Evolutionary conservation across 192 early-diverging fungal genomes (phyloP), one percentile per base, ranked within the genome.

Genomic region (Pilobolus umbonatus): DNA sequence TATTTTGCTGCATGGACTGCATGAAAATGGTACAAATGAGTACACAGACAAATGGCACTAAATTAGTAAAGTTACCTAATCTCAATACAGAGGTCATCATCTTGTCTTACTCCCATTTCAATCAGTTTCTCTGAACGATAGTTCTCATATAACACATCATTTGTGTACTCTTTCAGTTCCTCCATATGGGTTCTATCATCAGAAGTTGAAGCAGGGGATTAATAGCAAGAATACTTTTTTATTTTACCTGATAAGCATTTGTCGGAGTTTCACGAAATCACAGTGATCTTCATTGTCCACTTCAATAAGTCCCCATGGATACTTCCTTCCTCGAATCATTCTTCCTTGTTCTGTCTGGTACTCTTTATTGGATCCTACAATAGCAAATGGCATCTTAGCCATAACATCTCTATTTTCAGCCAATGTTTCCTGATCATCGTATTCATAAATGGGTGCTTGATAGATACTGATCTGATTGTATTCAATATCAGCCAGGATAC

Each of bases 211-310:
- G 21, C 50, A 19, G 25, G 7, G 26, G n/a, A 39, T 55, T 38
- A 32, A 43, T 43, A 4, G 9, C 17, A 34, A 6, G 44, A 40
- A 24, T 15, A 52, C 38, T n/a, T 26, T 25, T 44, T 2, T 29
- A 17, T 32, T n/a, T n/a, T 61, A 71, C 69, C 89, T 81, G 64
- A 90, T 79, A 6, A 92, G 68, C 87, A 93, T 88, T 76, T 98
- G 90, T 59, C 96, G 83, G 51, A 98, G 81, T 63, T 93, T 90
- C 61, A 93, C 83, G 73, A 99, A 99, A 59, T 98, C 96, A 77
- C 90, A 93, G 78, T 98, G 96, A 10, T 86, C 83, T 74, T 93
- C 89, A 71, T 95, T 92, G 65, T 99, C 96, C 30, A 99, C 96
- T 78, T 98, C 92, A 70, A 98, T 89, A 21, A 94, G 78, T 47